Evolutionary conservation across 129 eudicot species (phyloP).

Genomic region (Pittosporum tobira): DNA sequence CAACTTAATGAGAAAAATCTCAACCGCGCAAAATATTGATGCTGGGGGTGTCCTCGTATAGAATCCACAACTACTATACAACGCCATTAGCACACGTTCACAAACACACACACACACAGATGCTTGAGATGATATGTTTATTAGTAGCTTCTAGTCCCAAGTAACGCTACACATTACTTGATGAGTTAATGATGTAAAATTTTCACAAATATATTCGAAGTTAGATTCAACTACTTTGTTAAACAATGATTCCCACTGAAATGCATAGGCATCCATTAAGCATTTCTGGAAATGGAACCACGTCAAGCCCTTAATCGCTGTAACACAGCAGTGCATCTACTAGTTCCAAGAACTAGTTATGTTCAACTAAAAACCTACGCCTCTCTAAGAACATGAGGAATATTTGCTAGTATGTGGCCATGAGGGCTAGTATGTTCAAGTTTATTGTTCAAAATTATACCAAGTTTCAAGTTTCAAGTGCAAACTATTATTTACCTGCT

Average conservation of each 20-base stretch:
- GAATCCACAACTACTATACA: too few relatives aligned
- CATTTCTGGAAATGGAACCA: too few relatives aligned
- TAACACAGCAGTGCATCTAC: background rate
- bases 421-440: too few relatives aligned
- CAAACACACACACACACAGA: too few relatives aligned
- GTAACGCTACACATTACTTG: background rate
- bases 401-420: background rate
- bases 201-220: background rate
- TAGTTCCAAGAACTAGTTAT: background rate
- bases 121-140: too few relatives aligned
- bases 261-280: background rate
- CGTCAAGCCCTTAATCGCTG: background rate
- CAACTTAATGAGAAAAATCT: too few relatives aligned
- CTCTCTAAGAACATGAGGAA: background rate
- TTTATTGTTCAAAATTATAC: background rate
- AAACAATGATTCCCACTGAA: background rate
- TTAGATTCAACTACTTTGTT: background rate
- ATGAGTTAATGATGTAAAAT: too few relatives aligned
- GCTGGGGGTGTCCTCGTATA: too few relatives aligned
- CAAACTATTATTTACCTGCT: conserved; percentile 53
- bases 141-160: background rate
- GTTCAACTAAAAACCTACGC: background rate
- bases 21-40: too few relatives aligned
- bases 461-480: background rate
- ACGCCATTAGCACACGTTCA: too few relatives aligned